A percentile compares a stretch with the other conserved stretches of the same genome.
phyloP scores from a whole-genome alignment of 176 grass and related monocot species.

The Ampelocalamus luodianensis region DNA sequence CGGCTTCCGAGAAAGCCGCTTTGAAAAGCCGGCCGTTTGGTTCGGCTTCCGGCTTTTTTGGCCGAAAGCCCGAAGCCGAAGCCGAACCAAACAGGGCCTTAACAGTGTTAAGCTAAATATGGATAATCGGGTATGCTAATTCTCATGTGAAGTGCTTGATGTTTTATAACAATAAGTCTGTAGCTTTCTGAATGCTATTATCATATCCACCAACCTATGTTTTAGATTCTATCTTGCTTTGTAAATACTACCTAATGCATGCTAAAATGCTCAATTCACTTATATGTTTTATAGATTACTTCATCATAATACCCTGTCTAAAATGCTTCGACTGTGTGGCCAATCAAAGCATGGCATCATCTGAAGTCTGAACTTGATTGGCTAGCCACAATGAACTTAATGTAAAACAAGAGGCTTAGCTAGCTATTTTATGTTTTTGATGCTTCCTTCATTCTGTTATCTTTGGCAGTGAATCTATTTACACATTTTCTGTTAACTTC shows the following conservation, averaged over 20 bases:
- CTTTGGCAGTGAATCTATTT: background rate
- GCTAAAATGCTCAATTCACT: background rate
- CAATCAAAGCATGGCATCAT: background rate
- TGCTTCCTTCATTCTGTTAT: background rate
- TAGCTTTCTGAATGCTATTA: background rate
- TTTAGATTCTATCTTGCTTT: slow-evolving; percentile 20
- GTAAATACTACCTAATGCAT: background rate
- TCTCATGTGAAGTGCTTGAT: slow-evolving; percentile 17
- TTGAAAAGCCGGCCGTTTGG: no score
- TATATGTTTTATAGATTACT: slow-evolving; percentile 14
- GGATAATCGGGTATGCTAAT: slow-evolving; percentile 68
- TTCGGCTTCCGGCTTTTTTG: no score
- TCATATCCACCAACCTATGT: slow-evolving; percentile 4
- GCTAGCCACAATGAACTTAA: slow-evolving; percentile 6
- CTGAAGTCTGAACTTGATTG: slow-evolving; percentile 17
- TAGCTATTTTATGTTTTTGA: background rate
- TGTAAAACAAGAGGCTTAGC: background rate
- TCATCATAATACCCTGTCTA: background rate
- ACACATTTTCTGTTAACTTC: slow-evolving; percentile 21
- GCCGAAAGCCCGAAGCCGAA: no score
- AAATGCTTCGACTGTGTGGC: slow-evolving; percentile 5
- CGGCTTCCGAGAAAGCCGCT: no score
- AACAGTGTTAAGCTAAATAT: slow-evolving; percentile 70
- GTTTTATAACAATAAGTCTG: background rate
- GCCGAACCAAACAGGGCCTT: no score